A percentile compares a stretch with the other conserved stretches of the same genome.
These are phyloP conservation scores for Gaertneriomyces semiglobifer DNA, from an alignment of 192 early-diverging fungal genomes.

Conservation along the genomic window DNA sequence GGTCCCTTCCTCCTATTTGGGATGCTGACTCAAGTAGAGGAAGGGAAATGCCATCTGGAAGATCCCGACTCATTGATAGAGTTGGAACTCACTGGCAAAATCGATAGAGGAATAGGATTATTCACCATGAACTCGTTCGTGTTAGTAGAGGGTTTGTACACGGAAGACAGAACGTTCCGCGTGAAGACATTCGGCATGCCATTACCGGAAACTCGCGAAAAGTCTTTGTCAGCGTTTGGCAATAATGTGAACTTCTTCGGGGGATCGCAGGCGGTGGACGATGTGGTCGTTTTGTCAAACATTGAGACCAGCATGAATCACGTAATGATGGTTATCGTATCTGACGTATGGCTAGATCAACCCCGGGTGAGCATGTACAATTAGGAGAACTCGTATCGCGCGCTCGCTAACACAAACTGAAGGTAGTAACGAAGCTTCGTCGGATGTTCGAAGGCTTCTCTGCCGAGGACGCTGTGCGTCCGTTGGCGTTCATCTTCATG, in stretches of 20 bases:
- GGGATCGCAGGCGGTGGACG: slow-evolving; percentile 46
- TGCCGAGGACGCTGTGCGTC: slow-evolving; percentile 44
- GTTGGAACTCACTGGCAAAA: slow-evolving; percentile 59
- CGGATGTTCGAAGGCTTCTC: slow-evolving; percentile 74
- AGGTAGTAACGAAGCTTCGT: slow-evolving; percentile 69
- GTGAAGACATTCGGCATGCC: slow-evolving; percentile 75
- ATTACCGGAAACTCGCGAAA: slow-evolving; percentile 58
- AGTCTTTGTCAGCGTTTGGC: slow-evolving; percentile 41
- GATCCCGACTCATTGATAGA: slow-evolving; percentile 76
- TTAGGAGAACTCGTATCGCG: neutral
- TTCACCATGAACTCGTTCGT: slow-evolving; percentile 87
- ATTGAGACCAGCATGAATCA: slow-evolving; percentile 45
- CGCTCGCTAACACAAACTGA: neutral
- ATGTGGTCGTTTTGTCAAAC: slow-evolving; percentile 33
- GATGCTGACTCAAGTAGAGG: slow-evolving; percentile 79
- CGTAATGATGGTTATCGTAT: slow-evolving; percentile 73
- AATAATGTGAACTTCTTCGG: slow-evolving; percentile 47
- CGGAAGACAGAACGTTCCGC: slow-evolving; percentile 63
- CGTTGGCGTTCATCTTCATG: slow-evolving; percentile 80
- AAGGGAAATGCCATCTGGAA: slow-evolving; percentile 80
- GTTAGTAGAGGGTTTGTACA: slow-evolving; percentile 75
- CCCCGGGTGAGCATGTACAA: slow-evolving; percentile 51
- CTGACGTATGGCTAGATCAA: slow-evolving; percentile 85
- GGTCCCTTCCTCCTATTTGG: slow-evolving; percentile 75
- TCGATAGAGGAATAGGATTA: slow-evolving; percentile 59